Conservation (phyloP, 768 basidiomycete species). For the Leucosporidium yakuticum region DNA sequence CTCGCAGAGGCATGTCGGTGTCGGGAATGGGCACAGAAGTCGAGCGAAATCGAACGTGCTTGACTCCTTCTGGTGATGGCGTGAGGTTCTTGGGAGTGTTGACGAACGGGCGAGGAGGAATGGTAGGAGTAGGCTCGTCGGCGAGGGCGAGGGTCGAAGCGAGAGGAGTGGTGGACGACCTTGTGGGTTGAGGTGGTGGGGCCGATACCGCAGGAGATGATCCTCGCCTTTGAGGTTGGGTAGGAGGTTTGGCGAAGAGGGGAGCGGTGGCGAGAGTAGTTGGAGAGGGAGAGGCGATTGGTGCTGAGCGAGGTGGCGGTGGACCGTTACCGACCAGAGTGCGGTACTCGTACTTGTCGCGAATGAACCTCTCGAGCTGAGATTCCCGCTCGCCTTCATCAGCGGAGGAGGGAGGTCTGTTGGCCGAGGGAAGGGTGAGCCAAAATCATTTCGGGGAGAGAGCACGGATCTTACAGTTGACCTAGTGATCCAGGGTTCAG, state of each 20-base stretch:
- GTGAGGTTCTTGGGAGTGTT: background rate
- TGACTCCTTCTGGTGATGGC: background rate
- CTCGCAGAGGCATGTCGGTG: background rate
- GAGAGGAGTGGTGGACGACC: background rate
- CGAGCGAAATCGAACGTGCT: constrained; percentile 5
- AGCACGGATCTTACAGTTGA: constrained; percentile 48
- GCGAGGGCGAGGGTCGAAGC: background rate
- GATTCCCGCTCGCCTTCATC: constrained; percentile 75
- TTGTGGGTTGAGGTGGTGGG: no score
- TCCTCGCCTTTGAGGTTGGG: background rate
- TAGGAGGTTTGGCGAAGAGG: no score
- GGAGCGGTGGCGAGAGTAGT: no score
- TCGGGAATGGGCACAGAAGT: background rate
- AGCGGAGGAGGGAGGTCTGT: constrained; percentile 54
- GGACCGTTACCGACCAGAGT: constrained; percentile 52
- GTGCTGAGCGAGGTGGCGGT: constrained; percentile 49
- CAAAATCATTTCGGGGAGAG: background rate
- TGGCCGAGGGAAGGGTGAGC: background rate
- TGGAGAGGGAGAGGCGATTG: constrained; percentile 47
- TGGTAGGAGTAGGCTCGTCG: background rate
- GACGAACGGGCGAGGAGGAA: background rate
- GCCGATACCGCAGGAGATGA: no score
- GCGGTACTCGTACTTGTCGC: constrained; percentile 65
- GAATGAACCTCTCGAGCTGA: constrained; percentile 84
- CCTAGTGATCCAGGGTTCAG: constrained; percentile 76